Evolutionary conservation across 495 filamentous ascomycete species (phyloP).

Genomic region (Emericellopsis terricola): DNA sequence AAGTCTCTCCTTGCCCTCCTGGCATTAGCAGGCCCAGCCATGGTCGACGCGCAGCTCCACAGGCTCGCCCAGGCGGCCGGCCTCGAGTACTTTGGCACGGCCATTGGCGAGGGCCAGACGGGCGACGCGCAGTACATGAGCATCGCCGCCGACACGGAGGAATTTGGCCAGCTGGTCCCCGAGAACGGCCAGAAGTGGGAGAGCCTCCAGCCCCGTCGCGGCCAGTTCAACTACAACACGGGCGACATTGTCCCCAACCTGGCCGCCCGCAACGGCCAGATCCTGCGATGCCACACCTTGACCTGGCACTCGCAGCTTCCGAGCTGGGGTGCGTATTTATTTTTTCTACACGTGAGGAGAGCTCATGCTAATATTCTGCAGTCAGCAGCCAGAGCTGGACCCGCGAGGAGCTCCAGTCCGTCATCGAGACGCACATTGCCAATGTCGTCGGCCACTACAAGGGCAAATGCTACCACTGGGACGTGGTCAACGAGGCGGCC

Average conservation of each 20-base stretch:
- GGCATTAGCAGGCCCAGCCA: neutral
- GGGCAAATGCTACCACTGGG: slow-evolving; percentile 22
- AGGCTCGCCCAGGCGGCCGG: neutral
- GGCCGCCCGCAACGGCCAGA: slow-evolving; percentile 24
- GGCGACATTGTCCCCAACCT: slow-evolving; percentile 30
- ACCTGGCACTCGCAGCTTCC: slow-evolving; percentile 38
- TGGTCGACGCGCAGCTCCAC: neutral
- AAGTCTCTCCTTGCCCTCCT: too few species aligned
- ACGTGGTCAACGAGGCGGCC: slow-evolving; percentile 37
- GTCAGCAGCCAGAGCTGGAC: slow-evolving; percentile 6
- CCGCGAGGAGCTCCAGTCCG: neutral
- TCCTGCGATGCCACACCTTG: slow-evolving; percentile 32
- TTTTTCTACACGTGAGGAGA: too few species aligned
- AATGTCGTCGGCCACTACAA: slow-evolving; percentile 30
- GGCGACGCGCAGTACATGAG: neutral
- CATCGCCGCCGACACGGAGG: neutral
- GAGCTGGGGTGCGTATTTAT: slow-evolving; percentile 20
- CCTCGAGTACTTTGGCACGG: neutral
- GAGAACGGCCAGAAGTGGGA: slow-evolving; percentile 38
- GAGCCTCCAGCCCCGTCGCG: slow-evolving; percentile 23
- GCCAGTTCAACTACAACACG: slow-evolving; percentile 21
- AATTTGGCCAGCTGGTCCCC: slow-evolving; percentile 32
- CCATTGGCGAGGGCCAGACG: neutral
- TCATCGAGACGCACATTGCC: slow-evolving; percentile 25
- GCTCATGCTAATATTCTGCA: too few species aligned